Evolutionary conservation across 768 basidiomycete genomes (phyloP), one percentile per base, ranked within the genome.

Genomic region (Piloderma croceum): DNA sequence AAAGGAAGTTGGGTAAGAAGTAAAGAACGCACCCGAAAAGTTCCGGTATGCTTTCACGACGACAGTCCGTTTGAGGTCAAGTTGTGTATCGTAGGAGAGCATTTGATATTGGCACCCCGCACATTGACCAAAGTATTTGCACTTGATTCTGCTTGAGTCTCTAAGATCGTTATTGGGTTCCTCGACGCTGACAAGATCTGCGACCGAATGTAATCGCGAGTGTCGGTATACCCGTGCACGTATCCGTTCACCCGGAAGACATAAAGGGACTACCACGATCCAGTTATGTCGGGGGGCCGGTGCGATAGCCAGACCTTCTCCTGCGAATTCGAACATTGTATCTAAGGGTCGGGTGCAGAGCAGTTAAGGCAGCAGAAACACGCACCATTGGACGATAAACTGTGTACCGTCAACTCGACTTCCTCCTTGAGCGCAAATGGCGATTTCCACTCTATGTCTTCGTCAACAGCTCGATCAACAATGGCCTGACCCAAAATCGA

Each of bases 21-120:
- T 24, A 22, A 35, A 15, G 38, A 32, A 57, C 62, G 18, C 42
- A 75, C 75, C 62, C 5, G 88, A 88, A 55, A 84, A 92, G 49
- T 80, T 82, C 42, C 71, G 62, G 59, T 88, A 94, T 1, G 92
- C 91, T 45, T 86, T 89, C 18, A 82, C 67, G 17, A 96, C 79
- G 12, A 92, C 89, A 33, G 81, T 69, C n/a, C 81, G 76, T 58
- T 99, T 99, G 42, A 94, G 68, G 9, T 80, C 73, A 15, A 98
- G 75, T 52, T 98, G 96, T 3, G 71, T 79, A 20, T 83, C 79
- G 51, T 94, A 96, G 0, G 91, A 79, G 1, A 97, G 68, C 83
- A 90, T 90, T 79, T 96, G 92, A 58, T 91, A 90, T 60, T 98
- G 94, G 58, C 94, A 99, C 2, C 94, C 94, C 1, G 78, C 88